Evolutionary conservation across 2,329 filamentous ascomycete species (phyloP).

Genomic region (Diplodia intermedia): DNA sequence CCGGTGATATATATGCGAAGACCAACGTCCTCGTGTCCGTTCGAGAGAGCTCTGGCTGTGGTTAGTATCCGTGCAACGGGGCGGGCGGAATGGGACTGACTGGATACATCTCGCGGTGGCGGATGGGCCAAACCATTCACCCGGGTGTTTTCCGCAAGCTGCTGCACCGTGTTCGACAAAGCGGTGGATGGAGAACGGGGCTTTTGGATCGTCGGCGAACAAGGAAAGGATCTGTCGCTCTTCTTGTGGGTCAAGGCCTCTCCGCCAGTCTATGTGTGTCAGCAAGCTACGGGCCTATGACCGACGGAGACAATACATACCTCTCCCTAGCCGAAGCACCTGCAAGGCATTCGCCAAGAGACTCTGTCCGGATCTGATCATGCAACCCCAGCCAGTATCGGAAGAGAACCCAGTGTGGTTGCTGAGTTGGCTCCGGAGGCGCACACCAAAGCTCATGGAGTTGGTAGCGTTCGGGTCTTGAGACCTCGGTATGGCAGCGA

Average conservation of each 20-base stretch:
- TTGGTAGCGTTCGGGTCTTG: constrained; percentile 73
- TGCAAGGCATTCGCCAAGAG: constrained; percentile 85
- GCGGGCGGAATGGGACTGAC: constrained; percentile 59
- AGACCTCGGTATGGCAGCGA: constrained; percentile 80
- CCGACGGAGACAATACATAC: constrained; percentile 53
- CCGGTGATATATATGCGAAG: constrained; percentile 88
- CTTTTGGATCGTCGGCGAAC: constrained; percentile 85
- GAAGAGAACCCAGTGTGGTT: constrained; percentile 86
- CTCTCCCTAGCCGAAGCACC: constrained; percentile 77
- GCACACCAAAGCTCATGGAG: constrained; percentile 81
- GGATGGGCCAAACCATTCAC: constrained; percentile 99
- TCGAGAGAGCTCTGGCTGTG: constrained; percentile 72
- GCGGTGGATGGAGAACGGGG: constrained; percentile 92
- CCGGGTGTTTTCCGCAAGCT: constrained; percentile 91
- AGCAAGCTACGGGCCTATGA: constrained; percentile 2
- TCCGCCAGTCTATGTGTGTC: constrained; percentile 71
- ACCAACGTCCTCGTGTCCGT: constrained; percentile 65
- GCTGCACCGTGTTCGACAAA: constrained; percentile 89
- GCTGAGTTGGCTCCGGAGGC: constrained; percentile 76
- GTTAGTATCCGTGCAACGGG: constrained; percentile 22
- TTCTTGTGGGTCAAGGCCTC: constrained; percentile 62
- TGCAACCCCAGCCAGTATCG: constrained; percentile 97
- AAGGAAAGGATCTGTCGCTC: constrained; percentile 77
- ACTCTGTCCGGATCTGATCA: constrained; percentile 96
- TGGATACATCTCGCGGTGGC: constrained; percentile 93